Percentiles rank a stretch among this genome's conserved stretches.
phyloP scores from a whole-genome alignment of 2,329 filamentous ascomycete species.

The Pseudogymnoascus sp. region DNA sequence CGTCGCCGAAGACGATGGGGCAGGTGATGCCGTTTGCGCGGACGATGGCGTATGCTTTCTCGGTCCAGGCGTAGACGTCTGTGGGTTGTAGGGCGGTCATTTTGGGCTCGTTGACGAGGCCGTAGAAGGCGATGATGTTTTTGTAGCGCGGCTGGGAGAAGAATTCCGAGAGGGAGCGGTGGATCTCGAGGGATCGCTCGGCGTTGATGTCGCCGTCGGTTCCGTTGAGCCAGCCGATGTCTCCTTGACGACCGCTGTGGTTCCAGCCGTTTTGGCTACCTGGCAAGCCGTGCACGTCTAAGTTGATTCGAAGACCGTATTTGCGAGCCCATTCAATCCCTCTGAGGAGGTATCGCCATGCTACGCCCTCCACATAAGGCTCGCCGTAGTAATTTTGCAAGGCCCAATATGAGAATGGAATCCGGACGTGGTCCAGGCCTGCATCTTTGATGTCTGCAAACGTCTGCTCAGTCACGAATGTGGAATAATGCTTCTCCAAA shows the following conservation, averaged over 20 bases:
- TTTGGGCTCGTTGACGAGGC: conserved; percentile 86
- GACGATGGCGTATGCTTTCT: conserved; percentile 63
- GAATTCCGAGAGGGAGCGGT: conserved; percentile 81
- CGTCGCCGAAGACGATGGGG: conserved; percentile 81
- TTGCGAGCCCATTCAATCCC: conserved; percentile 91
- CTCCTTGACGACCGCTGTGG: conserved; percentile 77
- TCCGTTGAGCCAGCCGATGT: conserved; percentile 86
- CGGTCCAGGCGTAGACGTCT: conserved; percentile 74
- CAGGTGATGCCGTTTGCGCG: conserved; percentile 70
- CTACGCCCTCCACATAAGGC: conserved; percentile 77
- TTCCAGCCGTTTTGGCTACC: conserved; percentile 98
- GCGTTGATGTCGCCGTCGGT: conserved; percentile 72
- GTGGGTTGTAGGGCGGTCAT: conserved; percentile 62
- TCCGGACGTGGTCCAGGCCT: conserved; percentile 93
- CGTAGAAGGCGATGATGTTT: conserved; percentile 88
- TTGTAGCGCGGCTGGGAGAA: conserved; percentile 90
- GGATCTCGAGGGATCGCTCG: conserved; percentile 77
- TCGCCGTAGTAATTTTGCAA: conserved; percentile 78
- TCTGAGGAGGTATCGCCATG: conserved; percentile 89
- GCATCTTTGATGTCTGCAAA: conserved; percentile 80
- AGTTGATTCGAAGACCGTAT: conserved; percentile 83
- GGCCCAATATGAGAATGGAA: conserved; percentile 94
- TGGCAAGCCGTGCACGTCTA: conserved; percentile 86
- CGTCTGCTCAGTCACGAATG: conserved; percentile 77
- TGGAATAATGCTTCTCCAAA: conserved; percentile 87